phyloP scores from a whole-genome alignment of 495 filamentous ascomycete genomes.

The Penicillium arizonense region DNA sequence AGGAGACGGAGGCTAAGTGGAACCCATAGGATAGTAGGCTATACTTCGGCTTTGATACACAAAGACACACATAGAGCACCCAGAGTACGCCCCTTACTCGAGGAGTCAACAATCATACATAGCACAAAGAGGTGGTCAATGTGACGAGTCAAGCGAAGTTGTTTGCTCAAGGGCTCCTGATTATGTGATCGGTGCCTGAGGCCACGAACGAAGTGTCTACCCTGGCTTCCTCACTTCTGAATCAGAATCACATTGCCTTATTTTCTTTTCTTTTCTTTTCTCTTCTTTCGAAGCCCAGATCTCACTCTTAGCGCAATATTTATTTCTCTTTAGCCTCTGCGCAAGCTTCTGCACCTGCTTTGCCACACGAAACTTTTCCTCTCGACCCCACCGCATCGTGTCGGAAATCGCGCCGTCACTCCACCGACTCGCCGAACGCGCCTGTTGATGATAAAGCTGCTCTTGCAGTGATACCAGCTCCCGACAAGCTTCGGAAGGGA shows the following conservation, averaged over 20 bases:
- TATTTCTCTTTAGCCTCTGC: background rate
- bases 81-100: no score
- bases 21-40: no score
- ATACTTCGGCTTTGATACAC: no score
- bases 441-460: slow-evolving; percentile 7
- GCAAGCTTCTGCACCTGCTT: background rate
- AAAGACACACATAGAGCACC: no score
- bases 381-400: slow-evolving; percentile 19
- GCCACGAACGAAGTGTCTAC: slow-evolving; percentile 5
- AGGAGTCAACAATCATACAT: no score
- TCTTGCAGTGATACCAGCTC: slow-evolving; percentile 1
- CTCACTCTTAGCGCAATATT: background rate
- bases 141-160: background rate
- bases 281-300: background rate
- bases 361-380: slow-evolving; percentile 14
- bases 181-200: slow-evolving; percentile 24
- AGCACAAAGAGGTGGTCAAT: background rate
- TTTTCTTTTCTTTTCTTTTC: background rate
- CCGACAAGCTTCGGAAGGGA: background rate
- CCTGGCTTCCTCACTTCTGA: background rate
- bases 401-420: slow-evolving; percentile 16
- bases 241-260: background rate
- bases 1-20: no score
- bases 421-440: slow-evolving; percentile 8
- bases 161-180: background rate